phyloP scores from a whole-genome alignment of 2,329 filamentous ascomycete species.

The Curvularia spicifera region DNA sequence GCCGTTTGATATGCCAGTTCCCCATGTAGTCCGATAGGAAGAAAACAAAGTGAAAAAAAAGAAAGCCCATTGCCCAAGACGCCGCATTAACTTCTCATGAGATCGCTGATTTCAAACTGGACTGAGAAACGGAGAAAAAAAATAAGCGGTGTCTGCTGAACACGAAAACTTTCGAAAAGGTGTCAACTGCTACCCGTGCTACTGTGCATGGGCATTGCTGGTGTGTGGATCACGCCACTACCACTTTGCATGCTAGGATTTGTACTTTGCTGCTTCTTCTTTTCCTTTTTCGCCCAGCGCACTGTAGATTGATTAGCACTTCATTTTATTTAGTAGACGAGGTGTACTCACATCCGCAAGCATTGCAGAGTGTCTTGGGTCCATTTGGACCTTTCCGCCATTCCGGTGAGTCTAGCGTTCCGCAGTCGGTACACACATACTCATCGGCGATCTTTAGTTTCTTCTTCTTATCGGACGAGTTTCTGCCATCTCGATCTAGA shows the following conservation, averaged over 20 bases:
- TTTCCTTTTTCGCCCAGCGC: slow-evolving; percentile 74
- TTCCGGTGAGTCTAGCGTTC: slow-evolving; percentile 91
- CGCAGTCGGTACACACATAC: slow-evolving; percentile 95
- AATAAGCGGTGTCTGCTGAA: neutral
- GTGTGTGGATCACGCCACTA: slow-evolving; percentile 27
- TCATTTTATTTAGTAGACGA: neutral
- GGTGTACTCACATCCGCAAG: slow-evolving; percentile 75
- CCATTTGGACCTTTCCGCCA: slow-evolving; percentile 94
- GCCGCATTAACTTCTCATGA: slow-evolving; percentile 1
- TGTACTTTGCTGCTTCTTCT: slow-evolving; percentile 62
- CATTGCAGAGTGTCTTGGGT: slow-evolving; percentile 94
- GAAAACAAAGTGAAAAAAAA: neutral
- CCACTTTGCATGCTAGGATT: slow-evolving; percentile 22
- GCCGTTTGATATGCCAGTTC: slow-evolving; percentile 12
- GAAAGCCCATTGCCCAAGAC: neutral
- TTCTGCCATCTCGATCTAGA: slow-evolving; percentile 73
- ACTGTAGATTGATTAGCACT: slow-evolving; percentile 49
- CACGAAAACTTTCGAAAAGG: neutral
- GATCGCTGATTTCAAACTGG: neutral
- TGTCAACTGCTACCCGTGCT: slow-evolving; percentile 43
- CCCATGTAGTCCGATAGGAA: slow-evolving; percentile 1
- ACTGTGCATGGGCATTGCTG: slow-evolving; percentile 36
- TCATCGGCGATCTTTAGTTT: slow-evolving; percentile 83
- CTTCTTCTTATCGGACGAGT: slow-evolving; percentile 78
- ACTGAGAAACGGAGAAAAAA: neutral